A percentile compares a stretch with the other conserved stretches of the same genome.
These are phyloP conservation scores for Phoma herbarum DNA, from an alignment of 2,329 filamentous ascomycete genomes.

Conservation along the genomic window DNA sequence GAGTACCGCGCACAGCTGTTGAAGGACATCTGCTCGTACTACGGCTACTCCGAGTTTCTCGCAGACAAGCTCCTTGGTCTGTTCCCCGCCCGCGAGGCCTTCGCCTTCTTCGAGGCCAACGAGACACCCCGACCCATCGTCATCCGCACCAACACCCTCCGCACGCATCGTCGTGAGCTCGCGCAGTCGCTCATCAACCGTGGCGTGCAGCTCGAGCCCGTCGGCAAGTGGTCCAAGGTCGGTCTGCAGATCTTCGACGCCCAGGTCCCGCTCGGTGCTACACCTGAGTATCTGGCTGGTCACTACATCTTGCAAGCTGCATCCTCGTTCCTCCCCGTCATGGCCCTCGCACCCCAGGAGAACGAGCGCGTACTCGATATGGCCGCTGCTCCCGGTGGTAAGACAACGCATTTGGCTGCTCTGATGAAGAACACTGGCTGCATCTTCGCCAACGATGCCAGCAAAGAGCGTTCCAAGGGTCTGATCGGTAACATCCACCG, in stretches of 20 bases:
- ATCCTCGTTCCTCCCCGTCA: conserved; percentile 95
- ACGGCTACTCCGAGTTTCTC: conserved; percentile 94
- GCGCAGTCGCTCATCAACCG: conserved; percentile 95
- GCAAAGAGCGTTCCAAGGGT: conserved; percentile 92
- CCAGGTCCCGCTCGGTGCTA: conserved; percentile 86
- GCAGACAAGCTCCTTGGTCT: conserved; percentile 94
- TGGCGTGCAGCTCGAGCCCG: conserved; percentile 93
- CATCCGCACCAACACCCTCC: conserved; percentile 94
- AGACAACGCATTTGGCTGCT: conserved; percentile 95
- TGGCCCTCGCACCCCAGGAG: conserved; percentile 94
- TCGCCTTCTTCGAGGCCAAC: conserved; percentile 99
- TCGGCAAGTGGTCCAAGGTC: conserved; percentile 99
- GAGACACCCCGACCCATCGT: conserved; percentile 93
- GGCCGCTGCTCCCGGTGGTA: conserved; percentile 94
- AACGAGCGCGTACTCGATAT: conserved; percentile 92
- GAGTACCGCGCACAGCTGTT: conserved; percentile 89
- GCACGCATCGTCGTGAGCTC: conserved; percentile 78
- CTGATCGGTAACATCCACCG: conserved; percentile 96
- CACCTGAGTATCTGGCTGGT: conserved; percentile 94
- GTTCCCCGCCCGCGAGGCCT: conserved; percentile 91
- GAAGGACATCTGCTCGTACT: conserved; percentile 94
- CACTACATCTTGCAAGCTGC: conserved; percentile 98
- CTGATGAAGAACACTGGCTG: conserved; percentile 97
- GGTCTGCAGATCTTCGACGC: conserved; percentile 96
- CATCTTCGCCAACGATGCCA: conserved; percentile 96